A percentile compares a stretch with the other conserved stretches of the same genome.
phyloP scores from a whole-genome alignment of 2,329 filamentous ascomycete genomes.

The Colletotrichum endophyticum region DNA sequence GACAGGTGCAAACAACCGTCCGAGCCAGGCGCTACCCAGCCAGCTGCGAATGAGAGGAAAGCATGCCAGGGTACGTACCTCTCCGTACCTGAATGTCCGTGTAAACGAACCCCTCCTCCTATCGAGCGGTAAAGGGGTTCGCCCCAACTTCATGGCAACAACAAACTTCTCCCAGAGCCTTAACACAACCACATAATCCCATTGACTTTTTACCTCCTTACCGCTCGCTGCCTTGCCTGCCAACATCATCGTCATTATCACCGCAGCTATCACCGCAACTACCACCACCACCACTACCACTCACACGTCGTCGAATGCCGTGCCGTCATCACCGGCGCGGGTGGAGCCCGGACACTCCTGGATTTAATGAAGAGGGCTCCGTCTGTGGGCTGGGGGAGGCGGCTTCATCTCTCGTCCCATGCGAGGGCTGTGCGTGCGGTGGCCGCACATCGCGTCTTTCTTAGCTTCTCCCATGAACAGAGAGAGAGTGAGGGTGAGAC shows the following conservation, averaged over 20 bases:
- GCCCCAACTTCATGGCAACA: not conserved
- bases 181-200: not conserved
- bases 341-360: slow-evolving; percentile 10
- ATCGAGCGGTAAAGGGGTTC: not conserved
- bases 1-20: not conserved
- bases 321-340: slow-evolving; percentile 1
- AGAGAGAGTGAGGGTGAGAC: not conserved
- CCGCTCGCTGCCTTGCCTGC: not conserved
- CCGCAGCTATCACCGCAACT: not conserved
- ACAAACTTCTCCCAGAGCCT: not conserved
- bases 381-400: slow-evolving; percentile 8
- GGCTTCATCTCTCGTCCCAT: slow-evolving; percentile 16
- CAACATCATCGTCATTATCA: not conserved
- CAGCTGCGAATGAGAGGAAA: not conserved
- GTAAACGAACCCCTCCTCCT: not conserved
- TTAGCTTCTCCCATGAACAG: not conserved
- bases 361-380: slow-evolving; percentile 13
- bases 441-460: not conserved
- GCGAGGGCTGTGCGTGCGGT: slow-evolving; percentile 8
- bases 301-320: not conserved
- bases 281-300: not conserved
- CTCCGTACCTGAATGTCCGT: not conserved
- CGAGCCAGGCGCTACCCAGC: not conserved
- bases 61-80: not conserved
- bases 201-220: not conserved